Percentiles rank a stretch among this genome's conserved stretches.
Evolutionary conservation across 768 basidiomycete genomes (phyloP).

Genomic region (Tricholoma matsutake): DNA sequence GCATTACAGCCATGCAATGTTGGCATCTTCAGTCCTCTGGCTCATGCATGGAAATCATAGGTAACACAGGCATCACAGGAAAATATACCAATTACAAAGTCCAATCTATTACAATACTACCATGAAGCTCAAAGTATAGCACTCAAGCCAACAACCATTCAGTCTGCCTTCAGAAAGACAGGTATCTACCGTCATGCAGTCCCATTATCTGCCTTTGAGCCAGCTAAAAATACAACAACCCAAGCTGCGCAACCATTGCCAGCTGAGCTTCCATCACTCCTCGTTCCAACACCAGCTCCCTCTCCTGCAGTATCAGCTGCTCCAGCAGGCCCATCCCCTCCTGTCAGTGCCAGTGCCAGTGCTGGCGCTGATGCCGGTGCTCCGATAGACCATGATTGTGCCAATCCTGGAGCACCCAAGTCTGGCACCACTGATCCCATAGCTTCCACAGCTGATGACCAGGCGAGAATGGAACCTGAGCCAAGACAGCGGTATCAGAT

Average conservation of each 20-base stretch:
- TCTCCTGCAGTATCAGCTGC: background rate
- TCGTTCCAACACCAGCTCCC: background rate
- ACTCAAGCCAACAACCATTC: conserved; percentile 20
- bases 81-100: conserved; percentile 9
- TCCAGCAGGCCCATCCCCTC: background rate
- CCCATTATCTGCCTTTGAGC: background rate
- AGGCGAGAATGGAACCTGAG: conserved; percentile 1
- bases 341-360: background rate
- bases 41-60: conserved; percentile 24
- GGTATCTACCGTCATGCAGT: conserved; percentile 22
- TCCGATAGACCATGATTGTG: background rate
- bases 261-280: conserved; percentile 8
- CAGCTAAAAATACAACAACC: background rate
- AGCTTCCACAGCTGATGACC: background rate
- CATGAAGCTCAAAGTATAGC: conserved; percentile 9
- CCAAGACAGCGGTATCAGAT: background rate
- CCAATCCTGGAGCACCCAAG: background rate
- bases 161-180: conserved; percentile 16
- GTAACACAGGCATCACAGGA: conserved; percentile 14
- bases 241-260: conserved; percentile 23
- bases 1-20: conserved; percentile 26
- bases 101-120: conserved; percentile 11
- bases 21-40: conserved; percentile 36
- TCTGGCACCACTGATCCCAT: background rate
- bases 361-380: background rate